Evolutionary conservation across 2,329 filamentous ascomycete genomes (phyloP).

Genomic region (Phialophora expanda): DNA sequence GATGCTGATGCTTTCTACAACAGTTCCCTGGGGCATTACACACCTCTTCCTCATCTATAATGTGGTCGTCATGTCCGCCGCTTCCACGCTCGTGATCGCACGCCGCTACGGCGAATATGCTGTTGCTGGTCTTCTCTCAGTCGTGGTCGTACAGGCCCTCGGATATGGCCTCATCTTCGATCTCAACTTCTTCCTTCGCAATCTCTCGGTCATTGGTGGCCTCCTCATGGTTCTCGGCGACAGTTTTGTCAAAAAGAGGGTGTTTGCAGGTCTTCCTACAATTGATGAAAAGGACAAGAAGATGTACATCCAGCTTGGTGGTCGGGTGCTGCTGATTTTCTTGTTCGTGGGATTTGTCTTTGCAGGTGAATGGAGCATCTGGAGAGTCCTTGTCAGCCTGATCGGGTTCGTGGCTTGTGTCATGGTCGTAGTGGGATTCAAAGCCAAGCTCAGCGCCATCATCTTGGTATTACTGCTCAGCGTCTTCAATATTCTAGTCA

Average conservation of each 20-base stretch:
- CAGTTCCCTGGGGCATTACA: slow-evolving; percentile 86
- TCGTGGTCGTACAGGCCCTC: slow-evolving; percentile 90
- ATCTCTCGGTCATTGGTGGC: slow-evolving; percentile 94
- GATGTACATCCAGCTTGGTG: slow-evolving; percentile 99
- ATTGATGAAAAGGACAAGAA: slow-evolving; percentile 99
- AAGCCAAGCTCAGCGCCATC: slow-evolving; percentile 98
- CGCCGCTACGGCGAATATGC: slow-evolving; percentile 94
- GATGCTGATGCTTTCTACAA: slow-evolving; percentile 33
- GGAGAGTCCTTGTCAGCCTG: slow-evolving; percentile 81
- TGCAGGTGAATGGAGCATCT: slow-evolving; percentile 88
- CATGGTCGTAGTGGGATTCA: slow-evolving; percentile 99
- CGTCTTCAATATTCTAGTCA: slow-evolving; percentile 94
- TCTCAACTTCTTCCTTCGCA: slow-evolving; percentile 99
- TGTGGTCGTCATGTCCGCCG: slow-evolving; percentile 82
- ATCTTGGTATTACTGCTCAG: slow-evolving; percentile 94
- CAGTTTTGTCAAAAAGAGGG: slow-evolving; percentile 98
- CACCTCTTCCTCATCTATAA: slow-evolving; percentile 92
- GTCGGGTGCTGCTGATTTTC: slow-evolving; percentile 94
- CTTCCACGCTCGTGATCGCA: slow-evolving; percentile 84
- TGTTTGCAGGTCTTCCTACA: slow-evolving; percentile 89
- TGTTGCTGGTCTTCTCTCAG: slow-evolving; percentile 84
- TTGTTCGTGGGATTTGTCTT: slow-evolving; percentile 97
- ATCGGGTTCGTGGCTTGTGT: slow-evolving; percentile 89
- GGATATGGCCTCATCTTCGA: slow-evolving; percentile 99
- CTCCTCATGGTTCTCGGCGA: slow-evolving; percentile 98